Base-by-base conservation (phyloP, 371 early-diverging fungal species). In the Mortierella sp. region DNA sequence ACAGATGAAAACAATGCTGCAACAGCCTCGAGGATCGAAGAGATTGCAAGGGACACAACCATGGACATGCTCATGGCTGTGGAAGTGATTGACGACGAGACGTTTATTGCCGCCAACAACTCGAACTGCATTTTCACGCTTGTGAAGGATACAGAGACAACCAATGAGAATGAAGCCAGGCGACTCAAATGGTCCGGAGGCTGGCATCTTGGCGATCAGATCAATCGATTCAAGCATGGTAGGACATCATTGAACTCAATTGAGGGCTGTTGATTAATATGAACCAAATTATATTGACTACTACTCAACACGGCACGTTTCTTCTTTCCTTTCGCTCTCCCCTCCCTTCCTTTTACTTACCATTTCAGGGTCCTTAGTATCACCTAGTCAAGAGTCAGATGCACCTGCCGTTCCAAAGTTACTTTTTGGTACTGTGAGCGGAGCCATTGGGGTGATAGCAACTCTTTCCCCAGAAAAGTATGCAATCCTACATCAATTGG, bases 171-270 rank as follows among this genome's bases (percentile, higher is more conserved):
- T 14, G 90, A 90, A 26, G 73, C 86, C 30, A 82, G 80, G 37
- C 80, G 85, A 45, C 74, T 96, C 66, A 85, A 86, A 44, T 70
- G 87, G 9, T 75, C 82, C 60, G 95, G 91, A 11, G 85, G 89
- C 67, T 94, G 85, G 81, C 96, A 96, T 69, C 47, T 96, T 23
- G 97, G 97, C 18, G 94, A 96, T 64, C 74, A 84, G 30, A 83
- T 98, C 71, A 97, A 96, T 68, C 83, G 89, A 12, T 88, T 96
- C 63, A 80, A 88, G 46, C 85, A 84, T 64, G 97, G 95, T 89
- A 82, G 60, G 47, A 4, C 43, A 19, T 19, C 16, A 58, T 7
- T 28, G n/a, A 1, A 66, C 28, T 21, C 47, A 29, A 7, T 7
- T 14, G 23, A 21, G 7, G 46, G 7, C 15, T 15, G 30, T 12